These are phyloP conservation scores for Boletus rubescentipes DNA, from an alignment of 768 basidiomycete genomes.

Conservation along the genomic window DNA sequence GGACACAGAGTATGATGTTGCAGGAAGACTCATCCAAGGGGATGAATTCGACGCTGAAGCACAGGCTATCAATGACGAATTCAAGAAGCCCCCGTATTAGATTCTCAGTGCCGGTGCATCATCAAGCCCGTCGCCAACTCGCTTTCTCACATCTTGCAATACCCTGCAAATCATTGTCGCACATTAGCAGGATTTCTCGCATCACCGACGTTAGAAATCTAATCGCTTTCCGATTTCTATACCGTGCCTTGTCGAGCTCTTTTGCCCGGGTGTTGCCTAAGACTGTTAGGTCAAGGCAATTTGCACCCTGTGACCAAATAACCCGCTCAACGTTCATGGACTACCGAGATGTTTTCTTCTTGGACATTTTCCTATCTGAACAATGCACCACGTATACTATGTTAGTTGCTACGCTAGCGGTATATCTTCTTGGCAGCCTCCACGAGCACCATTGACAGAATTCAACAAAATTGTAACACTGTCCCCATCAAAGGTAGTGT, in stretches of 20 bases:
- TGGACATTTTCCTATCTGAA: not conserved
- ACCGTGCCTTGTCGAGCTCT: not conserved
- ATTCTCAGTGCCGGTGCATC: not conserved
- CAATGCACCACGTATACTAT: not conserved
- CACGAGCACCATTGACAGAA: not conserved
- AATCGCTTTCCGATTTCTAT: not conserved
- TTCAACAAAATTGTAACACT: not conserved
- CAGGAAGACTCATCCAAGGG: constrained; percentile 48
- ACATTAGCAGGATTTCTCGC: not conserved
- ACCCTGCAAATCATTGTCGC: not conserved
- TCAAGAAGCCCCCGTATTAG: constrained; percentile 56
- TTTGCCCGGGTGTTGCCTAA: not conserved
- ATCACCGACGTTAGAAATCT: not conserved
- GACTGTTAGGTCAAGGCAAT: not conserved
- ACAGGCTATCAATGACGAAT: constrained; percentile 57
- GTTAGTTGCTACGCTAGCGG: not conserved
- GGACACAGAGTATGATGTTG: constrained; percentile 53
- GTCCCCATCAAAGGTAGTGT: not conserved
- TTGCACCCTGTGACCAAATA: not conserved
- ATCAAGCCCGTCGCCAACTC: not conserved
- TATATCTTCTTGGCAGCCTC: not conserved
- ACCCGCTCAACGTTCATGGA: too few relatives aligned
- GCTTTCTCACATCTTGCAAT: not conserved
- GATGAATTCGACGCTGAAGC: constrained; percentile 59
- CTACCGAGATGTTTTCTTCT: not conserved